phyloP scores from a whole-genome alignment of 768 basidiomycete genomes.

The Phaffia tasmanica region DNA sequence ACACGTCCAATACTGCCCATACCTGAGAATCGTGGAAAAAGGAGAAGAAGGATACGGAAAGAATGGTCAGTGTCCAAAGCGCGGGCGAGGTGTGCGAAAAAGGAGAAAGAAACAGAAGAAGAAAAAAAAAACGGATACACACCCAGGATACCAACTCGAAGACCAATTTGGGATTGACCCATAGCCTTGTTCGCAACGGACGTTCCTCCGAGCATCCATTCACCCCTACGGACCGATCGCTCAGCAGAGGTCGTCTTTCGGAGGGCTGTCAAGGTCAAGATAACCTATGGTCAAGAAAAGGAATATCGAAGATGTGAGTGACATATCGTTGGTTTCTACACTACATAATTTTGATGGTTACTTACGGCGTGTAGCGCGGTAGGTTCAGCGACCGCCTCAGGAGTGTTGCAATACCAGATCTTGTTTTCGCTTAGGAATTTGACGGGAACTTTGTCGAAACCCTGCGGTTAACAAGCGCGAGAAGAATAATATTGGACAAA shows the following conservation, averaged over 20 bases:
- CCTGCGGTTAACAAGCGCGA: neutral
- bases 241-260: constrained; percentile 18
- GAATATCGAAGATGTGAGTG: neutral
- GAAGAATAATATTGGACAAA: neutral
- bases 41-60: too few relatives aligned
- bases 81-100: too few relatives aligned
- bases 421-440: constrained; percentile 11
- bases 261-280: constrained; percentile 18
- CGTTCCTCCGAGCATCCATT: constrained; percentile 7
- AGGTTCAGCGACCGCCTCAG: constrained; percentile 13
- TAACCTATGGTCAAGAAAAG: constrained; percentile 5
- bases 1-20: constrained; percentile 22
- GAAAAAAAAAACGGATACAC: too few relatives aligned
- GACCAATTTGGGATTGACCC: constrained; percentile 18
- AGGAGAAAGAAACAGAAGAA: too few relatives aligned
- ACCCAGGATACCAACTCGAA: constrained; percentile 12
- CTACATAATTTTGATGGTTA: neutral
- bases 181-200: constrained; percentile 14
- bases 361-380: constrained; percentile 18
- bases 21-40: neutral
- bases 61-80: too few relatives aligned
- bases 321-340: neutral
- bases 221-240: constrained; percentile 15
- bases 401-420: constrained; percentile 21
- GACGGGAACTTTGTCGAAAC: constrained; percentile 2